Conservation (phyloP, 345 rosid species). For the Linum tenue region DNA sequence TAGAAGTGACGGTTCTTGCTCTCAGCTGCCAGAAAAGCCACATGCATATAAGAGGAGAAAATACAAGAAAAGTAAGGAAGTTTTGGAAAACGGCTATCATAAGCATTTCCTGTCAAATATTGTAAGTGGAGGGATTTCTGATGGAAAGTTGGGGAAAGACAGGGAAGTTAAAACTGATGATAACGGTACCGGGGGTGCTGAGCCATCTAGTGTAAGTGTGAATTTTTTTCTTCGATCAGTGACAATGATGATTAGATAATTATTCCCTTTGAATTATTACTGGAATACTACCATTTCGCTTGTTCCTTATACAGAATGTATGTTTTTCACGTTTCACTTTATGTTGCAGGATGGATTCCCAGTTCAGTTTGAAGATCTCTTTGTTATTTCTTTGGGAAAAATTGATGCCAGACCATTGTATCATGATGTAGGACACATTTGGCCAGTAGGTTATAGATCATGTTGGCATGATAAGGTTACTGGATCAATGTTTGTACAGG, state of each 20-base stretch:
- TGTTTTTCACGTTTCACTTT: slow-evolving; percentile 13
- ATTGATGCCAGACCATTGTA: slow-evolving; percentile 71
- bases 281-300: background rate
- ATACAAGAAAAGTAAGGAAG: slow-evolving; percentile 42
- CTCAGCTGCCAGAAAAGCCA: slow-evolving; percentile 35
- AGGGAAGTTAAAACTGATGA: slow-evolving; percentile 34
- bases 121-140: slow-evolving; percentile 27
- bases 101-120: slow-evolving; percentile 35
- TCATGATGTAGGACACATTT: slow-evolving; percentile 52
- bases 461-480: slow-evolving; percentile 98
- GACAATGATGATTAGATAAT: background rate
- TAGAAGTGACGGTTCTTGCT: slow-evolving; percentile 37
- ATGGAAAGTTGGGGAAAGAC: slow-evolving; percentile 30
- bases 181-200: slow-evolving; percentile 23
- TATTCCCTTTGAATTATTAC: background rate
- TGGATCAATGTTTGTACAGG: slow-evolving; percentile 76
- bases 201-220: slow-evolving; percentile 44
- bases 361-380: slow-evolving; percentile 85
- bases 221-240: slow-evolving; percentile 4
- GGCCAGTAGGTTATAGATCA: slow-evolving; percentile 79
- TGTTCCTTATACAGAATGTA: slow-evolving; percentile 1
- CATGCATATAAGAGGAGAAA: slow-evolving; percentile 54
- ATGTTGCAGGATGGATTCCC: slow-evolving; percentile 70
- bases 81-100: slow-evolving; percentile 28
- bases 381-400: slow-evolving; percentile 70